Base-by-base conservation (phyloP, 2,329 filamentous ascomycete species). In the Chrysoporthe puriensis region DNA sequence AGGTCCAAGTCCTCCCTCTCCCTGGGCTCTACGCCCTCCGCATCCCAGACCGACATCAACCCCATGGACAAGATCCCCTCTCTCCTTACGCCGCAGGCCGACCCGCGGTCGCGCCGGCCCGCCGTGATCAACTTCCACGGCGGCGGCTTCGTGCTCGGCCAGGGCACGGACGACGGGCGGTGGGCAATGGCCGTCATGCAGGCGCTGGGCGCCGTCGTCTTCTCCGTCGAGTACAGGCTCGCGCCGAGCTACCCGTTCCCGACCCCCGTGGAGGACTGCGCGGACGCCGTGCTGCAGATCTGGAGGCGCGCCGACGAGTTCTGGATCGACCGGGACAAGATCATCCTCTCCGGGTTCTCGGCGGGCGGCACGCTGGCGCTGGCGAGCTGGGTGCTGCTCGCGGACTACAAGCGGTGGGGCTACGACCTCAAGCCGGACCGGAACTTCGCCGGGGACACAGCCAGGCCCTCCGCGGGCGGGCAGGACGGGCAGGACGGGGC, bases 221-320 rank as follows among this genome's bases (percentile, higher is more conserved):
- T 91, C 69, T 86, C 85, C 1, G 87, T 90, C 71, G 88, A 90
- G 72, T 91, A 92, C 74, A 84, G 90, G n/a, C 82, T 91, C 2
- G 88, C 89, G 0, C 90, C 90, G 0, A 85, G 86, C 72, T 81
- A 85, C 71, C 88, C 88, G 0, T 91, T 90, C 73, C 89, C 89
- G 0, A 85, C 85, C 0, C 85, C 88, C 0, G 83, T 91, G 0
- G 88, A 91, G 71, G 90, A 91, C 74, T 86, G 86, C 56, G 85
- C 87, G 40, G 88, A 90, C 69, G 86, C 88, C 0, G 76, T 91
- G 9, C 74, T 89, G n/a, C 89, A 90, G 74, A 80, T 91, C 40
- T 82, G 84, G 57, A 78, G 80, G 1, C 82, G 88, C 64, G 86
- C 87, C 0, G 79, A 80, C 40, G 84, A 88, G 58, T 83, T 90